Evolutionary conservation across 768 basidiomycete genomes (phyloP).

Genomic region (Tulasnella sp.): DNA sequence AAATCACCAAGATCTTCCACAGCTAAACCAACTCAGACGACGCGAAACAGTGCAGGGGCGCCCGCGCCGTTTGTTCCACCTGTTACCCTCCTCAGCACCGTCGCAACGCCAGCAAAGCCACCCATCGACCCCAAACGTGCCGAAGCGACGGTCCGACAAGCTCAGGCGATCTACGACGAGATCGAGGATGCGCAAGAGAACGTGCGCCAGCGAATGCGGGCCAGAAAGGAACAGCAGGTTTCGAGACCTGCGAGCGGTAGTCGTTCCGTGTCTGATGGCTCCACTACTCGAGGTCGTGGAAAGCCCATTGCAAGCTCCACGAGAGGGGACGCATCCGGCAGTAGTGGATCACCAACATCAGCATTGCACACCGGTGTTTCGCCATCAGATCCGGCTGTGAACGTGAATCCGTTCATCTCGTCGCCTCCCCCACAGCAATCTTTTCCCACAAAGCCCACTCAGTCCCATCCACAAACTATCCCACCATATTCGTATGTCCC

Average conservation of each 20-base stretch:
- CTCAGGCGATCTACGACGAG: constrained; percentile 16
- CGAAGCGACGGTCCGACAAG: constrained; percentile 13
- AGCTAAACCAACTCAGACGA: not conserved
- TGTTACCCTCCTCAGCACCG: too few relatives aligned
- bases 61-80: not conserved
- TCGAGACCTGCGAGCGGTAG: not conserved
- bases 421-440: not conserved
- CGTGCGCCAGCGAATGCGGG: constrained; percentile 9
- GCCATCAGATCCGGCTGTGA: not conserved
- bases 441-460: not conserved
- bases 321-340: not conserved
- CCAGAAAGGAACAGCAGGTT: not conserved
- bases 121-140: not conserved
- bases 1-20: not conserved
- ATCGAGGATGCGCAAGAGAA: constrained; percentile 21
- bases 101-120: not conserved
- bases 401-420: not conserved
- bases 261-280: not conserved
- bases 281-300: not conserved
- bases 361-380: not conserved
- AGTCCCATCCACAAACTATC: not conserved
- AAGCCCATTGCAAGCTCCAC: not conserved
- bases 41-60: not conserved
- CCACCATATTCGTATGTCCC: not conserved
- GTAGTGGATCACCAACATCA: not conserved